phyloP scores from a whole-genome alignment of 495 filamentous ascomycete genomes.

The Astrothelium macrocarpum region DNA sequence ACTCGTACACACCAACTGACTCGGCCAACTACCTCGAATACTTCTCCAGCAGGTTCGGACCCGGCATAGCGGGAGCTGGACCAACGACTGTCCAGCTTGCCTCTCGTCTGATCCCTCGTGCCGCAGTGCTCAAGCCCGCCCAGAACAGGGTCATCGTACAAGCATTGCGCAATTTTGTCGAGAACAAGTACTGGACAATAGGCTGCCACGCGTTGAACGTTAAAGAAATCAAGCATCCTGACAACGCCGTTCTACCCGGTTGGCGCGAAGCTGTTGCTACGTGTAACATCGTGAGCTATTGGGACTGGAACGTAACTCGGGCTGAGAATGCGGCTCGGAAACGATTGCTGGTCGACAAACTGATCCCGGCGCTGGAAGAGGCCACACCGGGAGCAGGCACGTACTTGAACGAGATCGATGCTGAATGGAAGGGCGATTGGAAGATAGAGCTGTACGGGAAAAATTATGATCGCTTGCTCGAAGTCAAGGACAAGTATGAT shows the following conservation, averaged over 20 bases:
- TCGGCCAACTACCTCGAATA: background rate
- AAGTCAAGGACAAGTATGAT: slow-evolving; percentile 46
- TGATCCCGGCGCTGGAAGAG: background rate
- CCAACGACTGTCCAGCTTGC: background rate
- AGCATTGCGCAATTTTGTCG: background rate
- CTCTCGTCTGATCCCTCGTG: background rate
- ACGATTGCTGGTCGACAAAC: background rate
- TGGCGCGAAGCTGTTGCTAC: background rate
- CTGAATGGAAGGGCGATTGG: slow-evolving; percentile 29
- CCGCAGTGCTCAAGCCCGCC: background rate
- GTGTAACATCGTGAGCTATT: background rate
- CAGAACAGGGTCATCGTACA: background rate
- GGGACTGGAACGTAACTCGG: background rate
- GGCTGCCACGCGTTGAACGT: background rate
- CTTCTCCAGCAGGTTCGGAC: background rate
- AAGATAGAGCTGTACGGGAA: slow-evolving; percentile 16
- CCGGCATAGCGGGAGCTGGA: background rate
- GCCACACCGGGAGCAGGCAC: slow-evolving; percentile 16
- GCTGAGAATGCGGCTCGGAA: background rate
- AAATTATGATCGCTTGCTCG: slow-evolving; percentile 33
- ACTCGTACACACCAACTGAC: background rate
- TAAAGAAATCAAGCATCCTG: background rate
- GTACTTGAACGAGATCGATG: slow-evolving; percentile 23
- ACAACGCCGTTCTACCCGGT: background rate
- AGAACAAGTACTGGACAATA: background rate